These are phyloP conservation scores for Hypoxylon fragiforme DNA, from an alignment of 495 filamentous ascomycete genomes.

Conservation along the genomic window DNA sequence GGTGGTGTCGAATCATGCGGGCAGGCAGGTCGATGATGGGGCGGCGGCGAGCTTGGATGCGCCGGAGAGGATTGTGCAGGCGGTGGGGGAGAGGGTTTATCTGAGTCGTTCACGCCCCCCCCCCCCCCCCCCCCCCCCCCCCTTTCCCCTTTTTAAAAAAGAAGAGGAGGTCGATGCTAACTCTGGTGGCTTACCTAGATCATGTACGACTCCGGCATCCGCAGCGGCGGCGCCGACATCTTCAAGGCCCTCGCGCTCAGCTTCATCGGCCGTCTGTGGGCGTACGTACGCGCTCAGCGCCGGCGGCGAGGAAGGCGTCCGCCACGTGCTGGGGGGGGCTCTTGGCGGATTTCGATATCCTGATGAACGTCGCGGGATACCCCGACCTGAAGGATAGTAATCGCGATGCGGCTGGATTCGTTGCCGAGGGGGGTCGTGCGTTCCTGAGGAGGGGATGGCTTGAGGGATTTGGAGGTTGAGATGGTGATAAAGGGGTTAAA, in stretches of 20 bases:
- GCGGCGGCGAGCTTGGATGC: constrained; percentile 65
- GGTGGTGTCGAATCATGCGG: constrained; percentile 64
- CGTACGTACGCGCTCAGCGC: constrained; percentile 67
- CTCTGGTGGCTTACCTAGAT: no score
- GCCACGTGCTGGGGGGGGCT: constrained; percentile 68
- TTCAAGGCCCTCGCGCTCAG: constrained; percentile 67
- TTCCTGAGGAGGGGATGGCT: constrained; percentile 22
- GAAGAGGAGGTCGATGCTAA: no score
- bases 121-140: no score
- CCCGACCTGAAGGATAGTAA: constrained; percentile 56
- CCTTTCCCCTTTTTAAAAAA: no score
- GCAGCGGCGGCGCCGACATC: constrained; percentile 58
- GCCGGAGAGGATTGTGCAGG: constrained; percentile 63
- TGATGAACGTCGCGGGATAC: constrained; percentile 67
- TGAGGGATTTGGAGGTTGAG: background rate
- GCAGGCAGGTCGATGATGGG: constrained; percentile 66
- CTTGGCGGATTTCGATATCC: constrained; percentile 67
- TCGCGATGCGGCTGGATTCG: constrained; percentile 45
- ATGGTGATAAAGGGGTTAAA: no score
- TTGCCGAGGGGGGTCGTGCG: constrained; percentile 36
- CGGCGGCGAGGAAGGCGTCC: constrained; percentile 62
- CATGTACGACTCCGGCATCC: constrained; percentile 66
- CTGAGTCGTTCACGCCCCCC: constrained; percentile 13
- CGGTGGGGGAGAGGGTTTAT: constrained; percentile 32
- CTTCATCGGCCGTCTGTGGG: constrained; percentile 63